phyloP scores from a whole-genome alignment of 805 yeast species.

The Kodamaea restingae region DNA sequence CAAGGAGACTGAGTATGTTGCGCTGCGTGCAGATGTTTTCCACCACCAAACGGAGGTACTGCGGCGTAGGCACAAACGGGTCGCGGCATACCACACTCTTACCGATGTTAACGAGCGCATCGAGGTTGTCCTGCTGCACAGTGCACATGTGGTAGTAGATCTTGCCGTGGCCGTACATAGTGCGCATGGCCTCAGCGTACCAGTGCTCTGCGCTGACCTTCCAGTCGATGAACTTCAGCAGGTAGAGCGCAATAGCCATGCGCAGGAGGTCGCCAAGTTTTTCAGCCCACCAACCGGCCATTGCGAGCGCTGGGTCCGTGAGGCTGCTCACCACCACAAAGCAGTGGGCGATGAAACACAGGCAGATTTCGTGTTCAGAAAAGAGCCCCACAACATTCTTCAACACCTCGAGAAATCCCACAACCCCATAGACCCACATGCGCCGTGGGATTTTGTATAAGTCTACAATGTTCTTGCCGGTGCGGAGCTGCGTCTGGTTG shows the following conservation, averaged over 20 bases:
- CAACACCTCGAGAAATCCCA: slow-evolving; percentile 71
- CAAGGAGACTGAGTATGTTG: slow-evolving; percentile 54
- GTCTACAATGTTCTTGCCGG: slow-evolving; percentile 74
- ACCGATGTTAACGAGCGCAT: slow-evolving; percentile 76
- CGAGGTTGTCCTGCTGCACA: slow-evolving; percentile 71
- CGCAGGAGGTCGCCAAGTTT: slow-evolving; percentile 81
- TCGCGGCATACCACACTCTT: slow-evolving; percentile 76
- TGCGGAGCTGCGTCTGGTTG: slow-evolving; percentile 49
- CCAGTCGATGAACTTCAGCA: slow-evolving; percentile 82
- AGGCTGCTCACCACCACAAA: slow-evolving; percentile 55
- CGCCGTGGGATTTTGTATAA: slow-evolving; percentile 74
- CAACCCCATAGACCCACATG: slow-evolving; percentile 84
- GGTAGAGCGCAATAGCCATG: slow-evolving; percentile 83
- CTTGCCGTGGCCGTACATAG: slow-evolving; percentile 80
- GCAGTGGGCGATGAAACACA: slow-evolving; percentile 69
- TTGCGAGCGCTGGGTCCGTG: slow-evolving; percentile 52
- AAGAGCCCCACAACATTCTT: slow-evolving; percentile 71
- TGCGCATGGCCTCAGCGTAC: slow-evolving; percentile 70
- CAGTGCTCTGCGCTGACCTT: slow-evolving; percentile 76
- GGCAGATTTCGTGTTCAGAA: slow-evolving; percentile 73
- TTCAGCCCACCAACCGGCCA: slow-evolving; percentile 78
- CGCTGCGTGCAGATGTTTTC: slow-evolving; percentile 72
- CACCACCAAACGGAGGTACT: slow-evolving; percentile 70
- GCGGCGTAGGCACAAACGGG: slow-evolving; percentile 80
- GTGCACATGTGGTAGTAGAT: slow-evolving; percentile 85